Evolutionary conservation across 441 rosid genomes (phyloP), one percentile per base, ranked within the genome.

Genomic region (Gossypium trilobum): DNA sequence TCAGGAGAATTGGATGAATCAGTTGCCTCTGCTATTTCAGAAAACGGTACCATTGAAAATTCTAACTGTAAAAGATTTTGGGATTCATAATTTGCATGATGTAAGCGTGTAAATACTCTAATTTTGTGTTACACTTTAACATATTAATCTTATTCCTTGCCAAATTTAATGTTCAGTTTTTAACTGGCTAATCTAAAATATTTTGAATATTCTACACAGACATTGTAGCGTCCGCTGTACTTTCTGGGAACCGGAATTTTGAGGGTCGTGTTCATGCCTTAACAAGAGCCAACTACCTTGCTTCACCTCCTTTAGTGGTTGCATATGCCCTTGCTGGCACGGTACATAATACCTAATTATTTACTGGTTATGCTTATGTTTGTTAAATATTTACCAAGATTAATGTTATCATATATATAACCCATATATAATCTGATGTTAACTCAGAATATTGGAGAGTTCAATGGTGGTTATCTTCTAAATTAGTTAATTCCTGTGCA

Each of bases 271-370:
- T 95, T 76, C 99, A 95, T 81, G 76, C 98, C 58, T 82, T 95
- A 88, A 95, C 99, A 44, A 89, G 99, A 80, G 98, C 99, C 52
- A 95, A 92, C 85, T 95, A 91, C 81, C 98, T 95, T 81, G 99
- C 98, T 77, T 95, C 99, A 46, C 97, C 99, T 74, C 99, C 98
- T 72, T 78, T 92, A 70, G 97, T 95, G 75, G 98, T 95, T 74
- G 99, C 96, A 42, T 95, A 95, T 84, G 98, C 99, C 70, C 97
- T 95, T 79, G 98, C 99, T 83, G 99, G 97, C 81, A 95, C 97
- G 86, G 99, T 95, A 88, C 51, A 68, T 36, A 23, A 52, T 44
- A 56, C 52, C 39, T 25, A 25, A 36, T 60, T 44, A 2, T 65
- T 13, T 22, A 2, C 20, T 57, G 20, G 0, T 39, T 1, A 64